Evolutionary conservation across 208 protist species (phyloP).

Genomic region (Lotmaria passim): DNA sequence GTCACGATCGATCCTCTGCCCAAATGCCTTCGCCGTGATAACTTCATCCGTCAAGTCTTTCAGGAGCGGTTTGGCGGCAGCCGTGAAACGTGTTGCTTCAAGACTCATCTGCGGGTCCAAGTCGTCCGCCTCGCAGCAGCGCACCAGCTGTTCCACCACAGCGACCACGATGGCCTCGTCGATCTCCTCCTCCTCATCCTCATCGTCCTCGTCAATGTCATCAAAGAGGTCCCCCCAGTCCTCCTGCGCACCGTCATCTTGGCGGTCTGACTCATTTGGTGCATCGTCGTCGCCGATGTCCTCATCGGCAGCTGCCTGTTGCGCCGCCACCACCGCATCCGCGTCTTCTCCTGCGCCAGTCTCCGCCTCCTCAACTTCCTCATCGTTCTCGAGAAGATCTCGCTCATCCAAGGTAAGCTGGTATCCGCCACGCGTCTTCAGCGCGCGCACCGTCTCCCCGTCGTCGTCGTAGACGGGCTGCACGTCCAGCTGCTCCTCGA

Average conservation of each 20-base stretch:
- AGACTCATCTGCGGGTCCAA: constrained; percentile 49
- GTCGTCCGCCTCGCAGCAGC: constrained; percentile 73
- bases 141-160: constrained; percentile 70
- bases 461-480: constrained; percentile 52
- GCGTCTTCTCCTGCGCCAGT: constrained; percentile 25
- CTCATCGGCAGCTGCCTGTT: constrained; percentile 41
- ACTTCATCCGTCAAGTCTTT: constrained; percentile 27
- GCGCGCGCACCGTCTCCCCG: constrained; percentile 49
- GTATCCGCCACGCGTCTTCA: constrained; percentile 63
- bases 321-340: background rate
- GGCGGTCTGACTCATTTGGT: too few relatives aligned
- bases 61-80: constrained; percentile 49
- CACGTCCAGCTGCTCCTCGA: constrained; percentile 27
- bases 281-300: constrained; percentile 42
- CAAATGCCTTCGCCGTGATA: constrained; percentile 43
- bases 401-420: constrained; percentile 70
- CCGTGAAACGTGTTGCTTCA: constrained; percentile 46
- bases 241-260: constrained; percentile 9
- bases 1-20: constrained; percentile 35
- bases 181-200: constrained; percentile 70
- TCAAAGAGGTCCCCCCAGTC: constrained; percentile 30
- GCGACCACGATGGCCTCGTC: constrained; percentile 70
- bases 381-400: constrained; percentile 45
- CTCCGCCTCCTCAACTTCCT: constrained; percentile 13
- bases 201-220: constrained; percentile 61